These are phyloP conservation scores for Fusarium longipes DNA, from an alignment of 2,329 filamentous ascomycete genomes.

Conservation along the genomic window DNA sequence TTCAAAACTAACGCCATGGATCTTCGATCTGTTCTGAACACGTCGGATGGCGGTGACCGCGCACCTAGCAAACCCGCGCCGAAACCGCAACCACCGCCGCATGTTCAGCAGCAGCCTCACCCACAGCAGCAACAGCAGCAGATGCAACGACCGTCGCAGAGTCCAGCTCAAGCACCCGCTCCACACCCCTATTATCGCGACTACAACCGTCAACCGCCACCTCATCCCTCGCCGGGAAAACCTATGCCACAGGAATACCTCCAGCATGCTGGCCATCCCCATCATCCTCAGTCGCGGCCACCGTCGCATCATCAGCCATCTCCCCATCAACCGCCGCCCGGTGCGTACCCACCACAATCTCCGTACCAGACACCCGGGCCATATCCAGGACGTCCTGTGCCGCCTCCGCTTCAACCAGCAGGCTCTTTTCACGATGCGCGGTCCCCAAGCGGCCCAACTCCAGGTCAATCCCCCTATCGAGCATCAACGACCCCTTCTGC, in stretches of 20 bases:
- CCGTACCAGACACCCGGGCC: slow-evolving; percentile 55
- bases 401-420: slow-evolving; percentile 60
- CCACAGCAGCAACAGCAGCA: slow-evolving; percentile 54
- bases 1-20: slow-evolving; percentile 56
- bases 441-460: slow-evolving; percentile 61
- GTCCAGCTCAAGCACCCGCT: slow-evolving; percentile 47
- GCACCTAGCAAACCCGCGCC: slow-evolving; percentile 50
- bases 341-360: slow-evolving; percentile 53
- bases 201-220: slow-evolving; percentile 58
- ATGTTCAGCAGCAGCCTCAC: slow-evolving; percentile 49
- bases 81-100: slow-evolving; percentile 51
- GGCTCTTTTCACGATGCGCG: slow-evolving; percentile 60
- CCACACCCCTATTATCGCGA: slow-evolving; percentile 61
- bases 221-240: slow-evolving; percentile 62
- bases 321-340: slow-evolving; percentile 45
- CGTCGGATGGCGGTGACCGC: slow-evolving; percentile 59
- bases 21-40: slow-evolving; percentile 66
- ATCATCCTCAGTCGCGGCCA: slow-evolving; percentile 49
- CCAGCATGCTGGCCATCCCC: slow-evolving; percentile 46
- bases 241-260: slow-evolving; percentile 60
- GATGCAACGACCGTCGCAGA: slow-evolving; percentile 57
- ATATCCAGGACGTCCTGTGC: slow-evolving; percentile 58
- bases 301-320: slow-evolving; percentile 51
- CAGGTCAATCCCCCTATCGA: slow-evolving; percentile 60
- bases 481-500: slow-evolving; percentile 58